Percentiles rank a stretch among this genome's conserved stretches.
These are phyloP conservation scores for Phanerochaete sordida DNA, from an alignment of 768 basidiomycete species.

Conservation along the genomic window DNA sequence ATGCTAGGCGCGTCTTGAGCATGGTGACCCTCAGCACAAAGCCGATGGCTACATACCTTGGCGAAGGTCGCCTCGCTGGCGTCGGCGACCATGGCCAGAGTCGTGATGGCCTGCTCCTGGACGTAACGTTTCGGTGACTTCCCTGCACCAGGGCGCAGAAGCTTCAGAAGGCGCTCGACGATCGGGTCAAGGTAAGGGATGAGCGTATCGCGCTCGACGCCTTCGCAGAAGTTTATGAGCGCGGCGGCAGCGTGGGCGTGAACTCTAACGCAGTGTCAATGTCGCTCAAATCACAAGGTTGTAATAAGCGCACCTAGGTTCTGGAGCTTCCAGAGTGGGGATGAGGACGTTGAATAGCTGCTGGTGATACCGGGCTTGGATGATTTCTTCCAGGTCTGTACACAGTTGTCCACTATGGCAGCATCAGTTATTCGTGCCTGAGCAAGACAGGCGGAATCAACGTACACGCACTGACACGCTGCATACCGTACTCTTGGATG, in stretches of 20 bases:
- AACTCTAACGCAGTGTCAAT: slow-evolving; percentile 44
- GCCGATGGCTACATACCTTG: slow-evolving; percentile 42
- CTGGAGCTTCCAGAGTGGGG: slow-evolving; percentile 69
- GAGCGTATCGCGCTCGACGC: slow-evolving; percentile 69
- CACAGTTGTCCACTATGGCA: slow-evolving; percentile 75
- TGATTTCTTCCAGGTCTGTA: slow-evolving; percentile 83
- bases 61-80: slow-evolving; percentile 76
- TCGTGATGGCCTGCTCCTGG: slow-evolving; percentile 86
- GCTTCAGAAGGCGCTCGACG: slow-evolving; percentile 65
- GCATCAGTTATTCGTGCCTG: neutral
- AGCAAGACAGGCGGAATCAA: neutral
- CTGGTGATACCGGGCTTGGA: slow-evolving; percentile 68
- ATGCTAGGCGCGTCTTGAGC: slow-evolving; percentile 40
- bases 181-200: slow-evolving; percentile 78
- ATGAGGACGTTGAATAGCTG: slow-evolving; percentile 70
- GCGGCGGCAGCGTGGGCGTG: slow-evolving; percentile 87
- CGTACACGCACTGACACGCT: slow-evolving; percentile 80
- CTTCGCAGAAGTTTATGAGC: slow-evolving; percentile 89
- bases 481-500: slow-evolving; percentile 75
- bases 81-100: slow-evolving; percentile 86
- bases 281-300: neutral
- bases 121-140: slow-evolving; percentile 59
- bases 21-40: neutral
- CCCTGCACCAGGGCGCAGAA: slow-evolving; percentile 52
- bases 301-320: slow-evolving; percentile 49